These are phyloP conservation scores for Nakazawaea ambrosiae DNA, from an alignment of 805 yeast species.

Conservation along the genomic window DNA sequence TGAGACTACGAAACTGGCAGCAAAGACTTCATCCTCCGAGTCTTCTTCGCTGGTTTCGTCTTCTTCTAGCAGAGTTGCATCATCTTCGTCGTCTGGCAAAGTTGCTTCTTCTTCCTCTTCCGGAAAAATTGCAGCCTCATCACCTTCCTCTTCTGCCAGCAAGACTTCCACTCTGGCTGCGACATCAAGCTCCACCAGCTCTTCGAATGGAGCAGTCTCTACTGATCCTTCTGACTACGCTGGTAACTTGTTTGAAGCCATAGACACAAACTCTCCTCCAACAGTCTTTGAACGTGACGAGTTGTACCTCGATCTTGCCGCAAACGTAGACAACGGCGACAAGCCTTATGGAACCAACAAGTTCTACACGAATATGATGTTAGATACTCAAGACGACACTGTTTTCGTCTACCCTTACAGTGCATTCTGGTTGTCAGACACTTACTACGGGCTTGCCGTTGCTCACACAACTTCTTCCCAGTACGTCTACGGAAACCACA, in stretches of 20 bases:
- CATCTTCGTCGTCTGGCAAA: constrained; percentile 5
- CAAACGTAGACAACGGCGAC: constrained; percentile 36
- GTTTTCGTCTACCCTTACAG: constrained; percentile 65
- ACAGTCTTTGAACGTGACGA: constrained; percentile 37
- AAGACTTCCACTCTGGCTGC: constrained; percentile 2
- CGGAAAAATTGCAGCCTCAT: constrained; percentile 10
- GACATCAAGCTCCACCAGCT: constrained; percentile 13
- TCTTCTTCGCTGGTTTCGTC: background rate
- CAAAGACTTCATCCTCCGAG: background rate
- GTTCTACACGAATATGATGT: constrained; percentile 60
- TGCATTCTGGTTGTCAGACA: constrained; percentile 35
- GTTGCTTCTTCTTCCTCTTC: constrained; percentile 1
- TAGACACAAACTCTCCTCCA: constrained; percentile 39
- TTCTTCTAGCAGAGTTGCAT: constrained; percentile 1
- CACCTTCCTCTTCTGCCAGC: constrained; percentile 4
- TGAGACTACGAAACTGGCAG: background rate
- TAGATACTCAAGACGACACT: constrained; percentile 46
- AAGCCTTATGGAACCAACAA: constrained; percentile 63
- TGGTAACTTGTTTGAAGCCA: constrained; percentile 40
- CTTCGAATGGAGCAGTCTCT: constrained; percentile 10
- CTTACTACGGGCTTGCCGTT: constrained; percentile 53
- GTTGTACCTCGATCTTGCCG: constrained; percentile 38
- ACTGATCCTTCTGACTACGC: constrained; percentile 19
- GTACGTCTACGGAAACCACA: constrained; percentile 36
- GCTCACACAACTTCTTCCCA: constrained; percentile 44